Conservation (phyloP, 2,329 filamentous ascomycete genomes). For the Simplicillium aogashimaense region DNA sequence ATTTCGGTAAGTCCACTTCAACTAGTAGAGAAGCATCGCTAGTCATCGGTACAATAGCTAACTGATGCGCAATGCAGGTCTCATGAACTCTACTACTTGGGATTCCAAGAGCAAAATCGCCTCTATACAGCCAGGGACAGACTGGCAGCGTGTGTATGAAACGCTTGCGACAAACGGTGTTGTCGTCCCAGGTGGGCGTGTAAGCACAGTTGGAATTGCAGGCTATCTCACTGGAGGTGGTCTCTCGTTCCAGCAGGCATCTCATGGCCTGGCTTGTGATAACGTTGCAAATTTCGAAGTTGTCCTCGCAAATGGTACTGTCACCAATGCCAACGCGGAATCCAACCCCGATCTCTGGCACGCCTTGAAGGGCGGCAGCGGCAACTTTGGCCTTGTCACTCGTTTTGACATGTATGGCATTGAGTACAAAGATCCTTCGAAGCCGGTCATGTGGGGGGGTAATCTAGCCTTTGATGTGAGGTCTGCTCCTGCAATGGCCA, state of each 20-base stretch:
- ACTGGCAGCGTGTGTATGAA: constrained; percentile 1
- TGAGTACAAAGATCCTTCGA: constrained; percentile 10
- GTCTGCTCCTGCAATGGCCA: constrained; percentile 12
- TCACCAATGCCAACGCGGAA: constrained; percentile 23
- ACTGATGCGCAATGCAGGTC: constrained; percentile 7
- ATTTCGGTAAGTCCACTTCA: constrained; percentile 14
- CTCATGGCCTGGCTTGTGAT: constrained; percentile 28
- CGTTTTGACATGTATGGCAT: constrained; percentile 12
- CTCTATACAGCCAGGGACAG: constrained; percentile 14
- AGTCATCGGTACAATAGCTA: not conserved
- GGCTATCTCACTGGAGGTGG: constrained; percentile 14
- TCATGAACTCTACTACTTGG: constrained; percentile 9
- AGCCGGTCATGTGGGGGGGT: constrained; percentile 20
- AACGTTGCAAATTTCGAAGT: constrained; percentile 24
- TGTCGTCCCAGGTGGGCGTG: not conserved
- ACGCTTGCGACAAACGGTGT: not conserved
- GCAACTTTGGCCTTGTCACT: constrained; percentile 27
- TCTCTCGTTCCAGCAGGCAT: constrained; percentile 29
- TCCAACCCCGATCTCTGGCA: constrained; percentile 29
- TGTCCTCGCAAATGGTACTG: constrained; percentile 25
- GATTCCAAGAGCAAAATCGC: constrained; percentile 7
- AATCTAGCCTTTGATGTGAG: constrained; percentile 15
- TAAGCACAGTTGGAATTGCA: constrained; percentile 1
- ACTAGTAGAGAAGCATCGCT: not conserved
- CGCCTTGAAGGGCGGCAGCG: constrained; percentile 33